Evolutionary conservation across 2,329 filamentous ascomycete species (phyloP).

Genomic region (Ilyonectria robusta): DNA sequence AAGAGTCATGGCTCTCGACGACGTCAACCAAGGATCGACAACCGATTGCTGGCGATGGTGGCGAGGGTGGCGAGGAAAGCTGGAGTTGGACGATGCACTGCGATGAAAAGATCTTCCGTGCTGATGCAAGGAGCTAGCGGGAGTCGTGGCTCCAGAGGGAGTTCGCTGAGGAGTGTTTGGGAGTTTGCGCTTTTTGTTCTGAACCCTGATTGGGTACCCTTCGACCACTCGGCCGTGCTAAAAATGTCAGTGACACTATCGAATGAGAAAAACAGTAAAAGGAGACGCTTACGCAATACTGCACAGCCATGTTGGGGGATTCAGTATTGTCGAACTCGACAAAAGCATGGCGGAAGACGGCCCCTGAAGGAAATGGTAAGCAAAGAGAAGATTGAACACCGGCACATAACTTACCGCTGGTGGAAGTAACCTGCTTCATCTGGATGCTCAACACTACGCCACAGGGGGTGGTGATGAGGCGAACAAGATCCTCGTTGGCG

Average conservation of each 20-base stretch:
- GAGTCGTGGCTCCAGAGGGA: neutral
- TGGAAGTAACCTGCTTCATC: slow-evolving; percentile 16
- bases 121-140: neutral
- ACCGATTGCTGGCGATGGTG: neutral
- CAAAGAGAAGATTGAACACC: neutral
- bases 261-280: neutral
- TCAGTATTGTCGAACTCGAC: slow-evolving; percentile 48
- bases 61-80: neutral
- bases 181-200: slow-evolving; percentile 17
- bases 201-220: neutral
- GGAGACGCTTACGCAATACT: slow-evolving; percentile 5
- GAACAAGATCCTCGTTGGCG: slow-evolving; percentile 55
- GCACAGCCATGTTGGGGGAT: neutral
- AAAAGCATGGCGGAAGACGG: slow-evolving; percentile 51
- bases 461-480: slow-evolving; percentile 53
- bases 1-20: neutral
- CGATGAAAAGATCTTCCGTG: neutral
- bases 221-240: slow-evolving; percentile 7
- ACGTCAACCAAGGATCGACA: neutral
- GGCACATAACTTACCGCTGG: slow-evolving; percentile 32
- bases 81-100: neutral
- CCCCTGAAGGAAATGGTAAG: slow-evolving; percentile 37
- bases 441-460: slow-evolving; percentile 52
- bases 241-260: neutral
- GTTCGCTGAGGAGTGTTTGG: neutral